Evolutionary conservation across 1,284 basidiomycete genomes (phyloP), one percentile per base, ranked within the genome.

Genomic region (Heimioporus punctisporus): DNA sequence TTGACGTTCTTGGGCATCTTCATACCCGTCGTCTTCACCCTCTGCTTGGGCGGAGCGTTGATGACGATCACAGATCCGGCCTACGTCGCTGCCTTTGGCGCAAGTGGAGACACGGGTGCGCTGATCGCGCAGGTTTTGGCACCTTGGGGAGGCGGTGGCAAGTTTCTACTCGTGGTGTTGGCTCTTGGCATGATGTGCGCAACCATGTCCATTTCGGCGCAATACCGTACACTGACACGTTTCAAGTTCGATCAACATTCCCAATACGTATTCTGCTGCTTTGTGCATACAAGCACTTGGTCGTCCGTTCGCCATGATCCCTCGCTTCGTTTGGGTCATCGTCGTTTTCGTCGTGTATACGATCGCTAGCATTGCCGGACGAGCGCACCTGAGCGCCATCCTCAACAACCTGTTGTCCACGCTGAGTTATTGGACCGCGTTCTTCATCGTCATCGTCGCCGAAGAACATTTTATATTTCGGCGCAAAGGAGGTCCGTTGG

Each of bases 391-490:
- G 65, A 79, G 78, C 41, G 74, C 73, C 42, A 83, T 87, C 45
- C 73, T 89, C 9, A 73, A 65, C 40, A 86, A 80, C 63, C 76
- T 78, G 67, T 68, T 85, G 31, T 70, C 77, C 23, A 77, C 88
- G 49, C 71, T 87, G 25, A 79, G 81, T n/a, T 88, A 89, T 70
- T 88, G 85, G 85, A 76, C 77, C 0, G 80, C 82, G 2, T 80
- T 86, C 64, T 84, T 85, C 65, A 71, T 84, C 55, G 77, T 84
- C 45, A 80, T 86, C 46, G 74, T 86, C 24, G 69, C 75, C 0
- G 80, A 84, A 55, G 85, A 87, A 58, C 83, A 83, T 60, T 78
- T 79, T 60, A 68, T 88, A 45, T 83, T 89, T 66, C 71, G 84
- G 17, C 59, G 74, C 7, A 68, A 69, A 40, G 61, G 71, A 3